Evolutionary conservation across 2,329 filamentous ascomycete species (phyloP), one percentile per base, ranked within the genome.

Genomic region (Boeremia exigua): DNA sequence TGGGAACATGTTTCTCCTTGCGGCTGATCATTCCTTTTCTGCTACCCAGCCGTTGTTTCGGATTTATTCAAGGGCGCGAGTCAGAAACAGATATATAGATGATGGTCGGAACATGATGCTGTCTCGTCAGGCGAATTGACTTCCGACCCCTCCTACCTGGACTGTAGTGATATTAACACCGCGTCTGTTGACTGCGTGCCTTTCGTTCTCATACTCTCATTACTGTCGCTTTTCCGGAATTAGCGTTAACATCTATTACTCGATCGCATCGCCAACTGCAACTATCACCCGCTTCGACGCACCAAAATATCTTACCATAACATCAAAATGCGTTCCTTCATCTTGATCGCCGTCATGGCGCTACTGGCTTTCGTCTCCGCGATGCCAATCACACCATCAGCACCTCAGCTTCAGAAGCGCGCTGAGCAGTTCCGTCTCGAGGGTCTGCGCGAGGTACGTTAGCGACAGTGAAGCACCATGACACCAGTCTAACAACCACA

Each of bases 371-470:
- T 63, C 15, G 67, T 67, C n/a, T 56, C 62, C 42, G 71, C 69
- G 6, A 60, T 71, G 19, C 73, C 72, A 3, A 75, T 75, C 57
- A 73, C 72, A 12, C 73, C 73, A 10, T 65, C 73, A 5, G 72
- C 72, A 19, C 70, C 70, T n/a, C 61, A 62, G 32, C 62, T 68
- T 8, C 69, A 73, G 40, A 67, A 63, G 52, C 67, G 70, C 8
- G 72, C 66, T 12, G 73, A 74, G 47, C 66, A 68, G 28, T 70
- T 70, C 59, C 64, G 73, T 43, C 61, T 70, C 12, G 63, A 72
- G 61, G 74, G 74, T 12, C 53, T 75, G 12, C 46, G 63, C 48
- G 74, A 76, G 65, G 72, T 75, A 68, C 10, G 57, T 36, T n/a
- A 4, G 39, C 28, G 7, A 15, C 1, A 4, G 2, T 12, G 6